Conservation (phyloP, 306 rosid genomes). For the Trifolium subterraneum region DNA sequence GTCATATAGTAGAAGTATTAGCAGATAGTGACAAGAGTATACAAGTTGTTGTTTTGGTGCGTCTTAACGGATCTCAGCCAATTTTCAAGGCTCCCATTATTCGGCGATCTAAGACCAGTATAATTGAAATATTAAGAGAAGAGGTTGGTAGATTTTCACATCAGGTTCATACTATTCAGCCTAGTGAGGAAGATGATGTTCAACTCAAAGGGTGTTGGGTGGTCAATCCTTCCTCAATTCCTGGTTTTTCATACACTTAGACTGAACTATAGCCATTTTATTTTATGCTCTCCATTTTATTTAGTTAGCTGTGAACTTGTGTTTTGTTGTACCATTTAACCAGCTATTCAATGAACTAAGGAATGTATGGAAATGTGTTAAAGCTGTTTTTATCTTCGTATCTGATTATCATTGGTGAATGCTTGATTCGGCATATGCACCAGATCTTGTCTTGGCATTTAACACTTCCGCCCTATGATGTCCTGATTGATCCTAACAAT, state of each 20-base stretch:
- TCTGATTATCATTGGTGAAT: background rate
- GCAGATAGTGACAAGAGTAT: slow-evolving; percentile 44
- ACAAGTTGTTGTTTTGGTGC: slow-evolving; percentile 50
- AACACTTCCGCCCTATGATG: background rate
- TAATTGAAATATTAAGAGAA: slow-evolving; percentile 44
- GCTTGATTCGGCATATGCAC: background rate
- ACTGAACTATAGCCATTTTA: slow-evolving; percentile 33
- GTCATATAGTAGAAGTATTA: slow-evolving; percentile 67
- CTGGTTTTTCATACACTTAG: slow-evolving; percentile 40
- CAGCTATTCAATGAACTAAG: slow-evolving; percentile 26
- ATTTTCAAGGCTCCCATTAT: slow-evolving; percentile 61
- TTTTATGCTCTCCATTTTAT: background rate
- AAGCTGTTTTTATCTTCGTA: background rate
- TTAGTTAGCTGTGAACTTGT: slow-evolving; percentile 20
- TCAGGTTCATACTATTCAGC: slow-evolving; percentile 62
- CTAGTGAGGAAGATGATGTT: slow-evolving; percentile 45
- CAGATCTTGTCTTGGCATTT: background rate
- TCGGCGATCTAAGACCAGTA: slow-evolving; percentile 58
- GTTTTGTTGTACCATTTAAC: slow-evolving; percentile 27
- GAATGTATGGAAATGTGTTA: slow-evolving; percentile 27
- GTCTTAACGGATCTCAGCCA: slow-evolving; percentile 37
- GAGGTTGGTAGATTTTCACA: slow-evolving; percentile 64
- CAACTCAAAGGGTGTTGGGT: slow-evolving; percentile 68
- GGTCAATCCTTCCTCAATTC: slow-evolving; percentile 62
- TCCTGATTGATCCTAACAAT: background rate